A percentile compares a stretch with the other conserved stretches of the same genome.
These are phyloP conservation scores for Trichoderma erinaceum DNA, from an alignment of 495 filamentous ascomycete genomes.

Conservation along the genomic window DNA sequence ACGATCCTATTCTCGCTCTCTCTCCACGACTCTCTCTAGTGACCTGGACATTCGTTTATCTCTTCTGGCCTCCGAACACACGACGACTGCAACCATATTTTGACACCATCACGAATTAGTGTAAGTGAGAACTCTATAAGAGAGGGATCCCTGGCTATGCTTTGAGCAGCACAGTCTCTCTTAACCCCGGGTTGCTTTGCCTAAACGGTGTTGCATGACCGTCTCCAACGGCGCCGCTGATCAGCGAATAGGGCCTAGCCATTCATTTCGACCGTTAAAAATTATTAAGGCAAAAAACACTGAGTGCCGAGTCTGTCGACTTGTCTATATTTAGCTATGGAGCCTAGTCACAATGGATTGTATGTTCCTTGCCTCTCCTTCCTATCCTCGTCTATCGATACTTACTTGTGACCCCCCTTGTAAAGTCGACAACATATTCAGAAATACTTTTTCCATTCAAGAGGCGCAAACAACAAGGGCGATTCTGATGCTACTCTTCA, in stretches of 20 bases:
- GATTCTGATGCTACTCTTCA: conserved; percentile 3
- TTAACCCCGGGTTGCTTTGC: conserved; percentile 8
- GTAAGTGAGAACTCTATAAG: conserved; percentile 13
- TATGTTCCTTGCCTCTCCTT: conserved; percentile 13
- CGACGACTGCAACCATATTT: neutral
- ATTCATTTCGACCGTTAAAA: conserved; percentile 6
- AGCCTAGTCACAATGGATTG: conserved; percentile 14
- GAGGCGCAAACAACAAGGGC: neutral
- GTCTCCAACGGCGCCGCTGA: conserved; percentile 13
- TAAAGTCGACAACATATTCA: conserved; percentile 7
- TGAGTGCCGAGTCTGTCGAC: conserved; percentile 9
- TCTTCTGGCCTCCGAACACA: neutral
- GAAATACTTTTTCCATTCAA: conserved; percentile 5
- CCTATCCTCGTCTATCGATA: conserved; percentile 11
- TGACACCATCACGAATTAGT: conserved; percentile 11
- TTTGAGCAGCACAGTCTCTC: neutral
- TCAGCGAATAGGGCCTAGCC: conserved; percentile 12
- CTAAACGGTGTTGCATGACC: conserved; percentile 14
- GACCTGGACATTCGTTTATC: neutral
- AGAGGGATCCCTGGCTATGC: conserved; percentile 9
- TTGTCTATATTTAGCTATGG: conserved; percentile 12
- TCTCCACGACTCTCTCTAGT: neutral
- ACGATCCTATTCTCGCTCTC: conserved; percentile 1
- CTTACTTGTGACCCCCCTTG: conserved; percentile 7
- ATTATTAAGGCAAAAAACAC: neutral